Percentiles rank a stretch among this genome's conserved stretches.
These are phyloP conservation scores for Phoenix dactylifera DNA, from an alignment of 176 grass and related monocot species.

Conservation along the genomic window DNA sequence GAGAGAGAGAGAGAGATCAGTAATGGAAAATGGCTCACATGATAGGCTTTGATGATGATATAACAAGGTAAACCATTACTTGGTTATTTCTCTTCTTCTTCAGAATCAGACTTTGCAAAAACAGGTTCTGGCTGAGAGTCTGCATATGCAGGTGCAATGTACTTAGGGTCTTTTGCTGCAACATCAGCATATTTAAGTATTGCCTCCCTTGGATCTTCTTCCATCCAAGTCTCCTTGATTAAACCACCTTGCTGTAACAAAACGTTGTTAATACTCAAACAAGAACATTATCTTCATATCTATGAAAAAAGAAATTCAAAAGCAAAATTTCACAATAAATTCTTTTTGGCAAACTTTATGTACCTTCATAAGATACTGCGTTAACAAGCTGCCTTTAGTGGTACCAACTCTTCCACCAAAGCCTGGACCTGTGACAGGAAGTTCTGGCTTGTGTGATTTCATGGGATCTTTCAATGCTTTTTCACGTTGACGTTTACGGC, in stretches of 20 bases:
- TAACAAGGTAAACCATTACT: no score
- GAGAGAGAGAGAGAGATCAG: no score
- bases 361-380: constrained; percentile 96
- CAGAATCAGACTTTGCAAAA: constrained; percentile 82
- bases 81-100: constrained; percentile 51
- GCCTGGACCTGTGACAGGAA: constrained; percentile 81
- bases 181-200: constrained; percentile 94
- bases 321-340: no score
- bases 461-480: constrained; percentile 82
- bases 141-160: constrained; percentile 88
- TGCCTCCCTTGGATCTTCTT: constrained; percentile 97
- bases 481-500: constrained; percentile 84
- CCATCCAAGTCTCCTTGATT: constrained; percentile 98
- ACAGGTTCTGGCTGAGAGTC: constrained; percentile 79
- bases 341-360: neutral
- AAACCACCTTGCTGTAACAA: constrained; percentile 89
- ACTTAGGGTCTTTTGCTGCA: constrained; percentile 85
- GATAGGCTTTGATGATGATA: no score
- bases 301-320: neutral
- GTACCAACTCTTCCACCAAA: constrained; percentile 88
- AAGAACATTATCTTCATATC: no score
- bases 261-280: neutral
- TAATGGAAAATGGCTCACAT: no score
- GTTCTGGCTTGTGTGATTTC: constrained; percentile 89
- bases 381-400: constrained; percentile 89